A percentile compares a stretch with the other conserved stretches of the same genome.
Evolutionary conservation across 2,329 filamentous ascomycete species (phyloP).

Genomic region (Fusarium dlaminii): DNA sequence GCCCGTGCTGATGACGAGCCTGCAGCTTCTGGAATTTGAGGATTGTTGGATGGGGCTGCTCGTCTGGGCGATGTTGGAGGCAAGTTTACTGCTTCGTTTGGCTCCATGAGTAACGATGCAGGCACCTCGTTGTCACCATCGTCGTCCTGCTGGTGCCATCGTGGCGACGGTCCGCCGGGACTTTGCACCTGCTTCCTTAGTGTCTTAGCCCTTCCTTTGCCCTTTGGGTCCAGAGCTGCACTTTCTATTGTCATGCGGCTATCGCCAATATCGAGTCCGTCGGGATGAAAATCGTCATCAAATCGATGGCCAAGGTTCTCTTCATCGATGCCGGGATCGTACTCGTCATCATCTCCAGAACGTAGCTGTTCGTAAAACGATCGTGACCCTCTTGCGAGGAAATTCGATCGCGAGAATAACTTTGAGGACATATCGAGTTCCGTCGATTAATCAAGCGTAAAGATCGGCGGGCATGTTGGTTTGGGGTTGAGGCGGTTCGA

Average conservation of each 20-base stretch:
- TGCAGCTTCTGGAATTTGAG: conserved; percentile 35
- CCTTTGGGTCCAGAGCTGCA: conserved; percentile 37
- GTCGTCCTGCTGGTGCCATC: conserved; percentile 54
- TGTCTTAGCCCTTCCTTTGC: conserved; percentile 21
- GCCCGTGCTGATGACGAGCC: conserved; percentile 56
- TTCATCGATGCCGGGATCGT: conserved; percentile 59
- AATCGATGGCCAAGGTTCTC: conserved; percentile 64
- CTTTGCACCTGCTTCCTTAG: conserved; percentile 21
- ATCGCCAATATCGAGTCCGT: conserved; percentile 55
- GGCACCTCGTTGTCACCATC: conserved; percentile 70
- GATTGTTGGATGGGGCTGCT: conserved; percentile 12
- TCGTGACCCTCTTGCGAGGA: conserved; percentile 41
- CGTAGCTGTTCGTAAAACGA: conserved; percentile 63
- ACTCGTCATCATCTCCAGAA: conserved; percentile 51
- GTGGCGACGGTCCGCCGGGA: conserved; percentile 20
- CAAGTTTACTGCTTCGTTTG: conserved; percentile 46
- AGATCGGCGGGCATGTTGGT: conserved; percentile 28
- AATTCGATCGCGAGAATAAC: conserved; percentile 56
- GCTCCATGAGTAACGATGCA: conserved; percentile 69
- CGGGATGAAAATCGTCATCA: conserved; percentile 60
- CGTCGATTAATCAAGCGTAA: conserved; percentile 10
- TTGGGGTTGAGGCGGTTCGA: not conserved
- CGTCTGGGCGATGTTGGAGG: conserved; percentile 31
- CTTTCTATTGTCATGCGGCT: conserved; percentile 58
- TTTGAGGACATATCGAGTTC: conserved; percentile 55